Evolutionary conservation across 306 rosid species (phyloP), one percentile per base, ranked within the genome.

Genomic region (Rosa lucieae): DNA sequence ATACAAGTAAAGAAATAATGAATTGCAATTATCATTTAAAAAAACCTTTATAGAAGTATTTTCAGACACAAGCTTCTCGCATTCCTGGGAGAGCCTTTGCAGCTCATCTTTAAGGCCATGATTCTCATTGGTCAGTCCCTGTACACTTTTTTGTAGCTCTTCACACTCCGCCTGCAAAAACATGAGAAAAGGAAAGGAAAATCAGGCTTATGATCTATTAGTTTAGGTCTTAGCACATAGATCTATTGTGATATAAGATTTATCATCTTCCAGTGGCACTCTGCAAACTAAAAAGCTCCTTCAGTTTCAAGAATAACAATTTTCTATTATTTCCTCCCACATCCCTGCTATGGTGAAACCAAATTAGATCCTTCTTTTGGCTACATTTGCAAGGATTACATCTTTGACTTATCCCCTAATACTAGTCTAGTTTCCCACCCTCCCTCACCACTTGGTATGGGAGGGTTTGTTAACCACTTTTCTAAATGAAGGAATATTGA

Each of bases 151-250:
- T 79, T 91, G 99, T 76, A 96, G 87, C 78, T 93, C 99, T 85
- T 96, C 99, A 84, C 99, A 96, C 80, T 96, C 99, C 14, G 96
- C 97, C 99, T 96, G 74, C 77, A 26, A n/a, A 9, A 72, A 39
- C 23, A 14, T 40, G 32, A 51, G 47, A 77, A 82, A 81, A 2
- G 46, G 55, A 84, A 43, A 76, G 49, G 44, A 12, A 12, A 72
- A 17, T 44, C 74, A 49, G 56, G 40, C 49, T 26, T 8, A 49
- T 35, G 10, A 21, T 61, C 9, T 21, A 10, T 20, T 61, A 18
- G 47, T 35, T 47, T 26, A 63, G 14, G 59, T 61, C 35, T 61
- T 26, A 29, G 44, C 58, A 61, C 43, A 61, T 58, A 37, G 76
- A 18, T 15, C 26, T 9, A 8, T 4, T 3, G 15, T 29, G 44